Base-by-base conservation (phyloP, 2,329 filamentous ascomycete genomes). In the Colletotrichum scovillei region DNA sequence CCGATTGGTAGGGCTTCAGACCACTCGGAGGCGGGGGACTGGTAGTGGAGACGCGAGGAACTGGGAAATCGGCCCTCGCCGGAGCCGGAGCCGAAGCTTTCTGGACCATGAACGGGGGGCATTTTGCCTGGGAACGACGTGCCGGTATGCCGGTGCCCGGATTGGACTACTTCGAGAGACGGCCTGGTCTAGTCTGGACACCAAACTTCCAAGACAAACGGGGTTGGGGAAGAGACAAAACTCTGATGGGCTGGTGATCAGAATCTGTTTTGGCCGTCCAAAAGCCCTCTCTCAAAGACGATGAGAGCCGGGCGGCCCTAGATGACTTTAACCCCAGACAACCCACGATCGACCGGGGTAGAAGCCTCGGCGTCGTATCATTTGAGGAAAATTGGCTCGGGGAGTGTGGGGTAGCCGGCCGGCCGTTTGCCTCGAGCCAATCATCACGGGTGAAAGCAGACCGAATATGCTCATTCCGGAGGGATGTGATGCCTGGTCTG, bases 1-100 rank as follows among this genome's bases (percentile, higher is more conserved):
- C 86, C 85, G 67, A 87, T 80, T 14, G 84, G 85, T 2, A 86
- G 72, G 6, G 74, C 75, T 55, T 77, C 73, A 78, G 77, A 64
- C 81, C 81, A 82, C 74, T 77, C 75, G 42, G 75, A 67, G 12
- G 80, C 81, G 9, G 81, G 81, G 32, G 67, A 69, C 16, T 35
- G 73, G 74, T 82, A 82, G 69, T 78, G 75, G 24, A 82, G 77
- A 26, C 67, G 69, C n/a, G 74, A 53, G 28, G 73, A 19, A 42
- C 5, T 42, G 38, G 38, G 64, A 12, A 46, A 26, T 24, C 66
- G 19, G 49, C 30, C 52, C 57, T 68, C 30, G 35, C 28, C 64
- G 64, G 64, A 32, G 46, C 60, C 64, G 64, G 64, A 42, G 46
- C 60, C 65, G 64, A 30, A 16, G 19, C 57, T 59, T 38, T 64